Evolutionary conservation across 2,329 filamentous ascomycete genomes (phyloP).

Genomic region (Neopestalotiopsis clavispora): DNA sequence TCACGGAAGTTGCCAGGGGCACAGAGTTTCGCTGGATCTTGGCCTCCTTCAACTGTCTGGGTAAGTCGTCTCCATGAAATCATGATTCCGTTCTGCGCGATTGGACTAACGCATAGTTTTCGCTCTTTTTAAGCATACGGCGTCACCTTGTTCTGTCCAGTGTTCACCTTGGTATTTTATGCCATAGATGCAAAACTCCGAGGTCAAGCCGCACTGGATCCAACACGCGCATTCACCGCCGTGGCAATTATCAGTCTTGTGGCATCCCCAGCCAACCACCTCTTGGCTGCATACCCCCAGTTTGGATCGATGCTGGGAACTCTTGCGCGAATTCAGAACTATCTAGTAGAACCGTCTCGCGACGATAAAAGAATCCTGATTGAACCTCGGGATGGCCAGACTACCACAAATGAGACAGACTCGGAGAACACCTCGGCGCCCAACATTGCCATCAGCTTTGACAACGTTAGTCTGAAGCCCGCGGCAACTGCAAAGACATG

Average conservation of each 20-base stretch:
- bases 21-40: slow-evolving; percentile 3
- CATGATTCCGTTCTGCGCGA: background rate
- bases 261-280: background rate
- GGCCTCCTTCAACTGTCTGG: slow-evolving; percentile 4
- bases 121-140: background rate
- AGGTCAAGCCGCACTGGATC: slow-evolving; percentile 21
- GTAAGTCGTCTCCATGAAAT: background rate
- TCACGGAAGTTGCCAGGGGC: background rate
- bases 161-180: slow-evolving; percentile 7
- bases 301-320: background rate
- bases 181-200: background rate
- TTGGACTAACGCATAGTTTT: background rate
- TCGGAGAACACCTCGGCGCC: slow-evolving; percentile 18
- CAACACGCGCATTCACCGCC: slow-evolving; percentile 11
- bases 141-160: background rate
- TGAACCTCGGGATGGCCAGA: background rate
- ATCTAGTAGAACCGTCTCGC: slow-evolving; percentile 11
- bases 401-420: background rate
- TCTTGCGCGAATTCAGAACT: slow-evolving; percentile 5
- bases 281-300: background rate
- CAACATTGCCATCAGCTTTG: background rate
- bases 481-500: background rate
- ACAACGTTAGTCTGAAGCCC: background rate
- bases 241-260: slow-evolving; percentile 13
- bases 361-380: slow-evolving; percentile 7